A percentile compares a stretch with the other conserved stretches of the same genome.
phyloP scores from a whole-genome alignment of 495 filamentous ascomycete genomes.

The Cryomyces minteri region DNA sequence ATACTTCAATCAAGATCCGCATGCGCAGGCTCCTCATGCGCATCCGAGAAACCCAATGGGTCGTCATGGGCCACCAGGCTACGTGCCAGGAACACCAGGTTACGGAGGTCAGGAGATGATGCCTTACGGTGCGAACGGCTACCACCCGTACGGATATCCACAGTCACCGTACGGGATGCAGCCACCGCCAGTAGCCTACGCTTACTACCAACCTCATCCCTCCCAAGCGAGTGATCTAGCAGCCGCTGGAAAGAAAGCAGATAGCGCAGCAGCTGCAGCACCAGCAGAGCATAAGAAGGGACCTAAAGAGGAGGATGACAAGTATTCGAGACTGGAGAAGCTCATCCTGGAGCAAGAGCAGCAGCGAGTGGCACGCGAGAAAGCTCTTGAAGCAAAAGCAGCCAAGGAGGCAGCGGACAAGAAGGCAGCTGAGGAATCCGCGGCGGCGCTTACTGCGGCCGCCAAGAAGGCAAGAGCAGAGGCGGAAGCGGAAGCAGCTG shows the following conservation, averaged over 20 bases:
- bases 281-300: too few relatives aligned
- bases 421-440: conserved; percentile 69
- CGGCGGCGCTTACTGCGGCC: conserved; percentile 52
- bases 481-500: conserved; percentile 69
- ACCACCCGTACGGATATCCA: background rate
- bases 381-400: background rate
- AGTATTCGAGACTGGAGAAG: background rate
- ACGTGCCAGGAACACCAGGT: too few relatives aligned
- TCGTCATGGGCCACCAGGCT: background rate
- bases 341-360: background rate
- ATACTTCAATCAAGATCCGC: background rate
- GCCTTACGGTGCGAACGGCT: background rate
- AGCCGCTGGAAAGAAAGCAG: too few relatives aligned
- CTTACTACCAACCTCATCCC: background rate
- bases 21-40: too few relatives aligned
- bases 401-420: conserved; percentile 51
- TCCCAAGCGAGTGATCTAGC: background rate
- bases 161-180: background rate
- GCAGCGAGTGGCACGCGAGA: background rate
- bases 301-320: background rate
- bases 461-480: background rate
- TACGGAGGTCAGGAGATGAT: background rate
- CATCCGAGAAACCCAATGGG: background rate
- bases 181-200: background rate
- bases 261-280: too few relatives aligned